Conservation (phyloP, 2,329 filamentous ascomycete species). For the Fusarium austroafricanum region DNA sequence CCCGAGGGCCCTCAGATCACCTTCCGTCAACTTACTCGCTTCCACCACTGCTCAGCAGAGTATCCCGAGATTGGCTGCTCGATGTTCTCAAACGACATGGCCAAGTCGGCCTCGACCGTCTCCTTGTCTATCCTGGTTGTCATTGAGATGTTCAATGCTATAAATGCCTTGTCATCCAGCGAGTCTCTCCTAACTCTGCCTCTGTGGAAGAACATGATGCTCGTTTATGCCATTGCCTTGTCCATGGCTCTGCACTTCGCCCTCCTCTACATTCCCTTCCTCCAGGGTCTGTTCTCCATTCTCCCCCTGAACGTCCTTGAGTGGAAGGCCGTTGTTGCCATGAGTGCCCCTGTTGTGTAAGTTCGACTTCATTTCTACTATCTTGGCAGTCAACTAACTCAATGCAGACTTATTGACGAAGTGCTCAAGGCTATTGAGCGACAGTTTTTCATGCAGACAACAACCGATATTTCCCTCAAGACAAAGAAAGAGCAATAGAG, state of each 20-base stretch:
- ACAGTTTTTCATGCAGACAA: slow-evolving; percentile 69
- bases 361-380: slow-evolving; percentile 51
- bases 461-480: slow-evolving; percentile 52
- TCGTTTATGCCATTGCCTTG: slow-evolving; percentile 91
- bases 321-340: slow-evolving; percentile 90
- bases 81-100: slow-evolving; percentile 89
- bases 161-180: slow-evolving; percentile 96
- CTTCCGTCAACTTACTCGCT: slow-evolving; percentile 89
- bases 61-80: slow-evolving; percentile 92
- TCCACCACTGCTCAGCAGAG: slow-evolving; percentile 88
- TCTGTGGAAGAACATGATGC: slow-evolving; percentile 98
- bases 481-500: slow-evolving; percentile 67
- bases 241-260: slow-evolving; percentile 97
- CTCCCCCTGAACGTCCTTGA: slow-evolving; percentile 85
- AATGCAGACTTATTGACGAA: slow-evolving; percentile 80
- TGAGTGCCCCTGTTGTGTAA: slow-evolving; percentile 94
- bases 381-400: slow-evolving; percentile 40
- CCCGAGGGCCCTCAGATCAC: slow-evolving; percentile 87
- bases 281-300: slow-evolving; percentile 91
- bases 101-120: slow-evolving; percentile 91
- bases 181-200: slow-evolving; percentile 94
- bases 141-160: slow-evolving; percentile 99
- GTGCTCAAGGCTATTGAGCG: slow-evolving; percentile 82
- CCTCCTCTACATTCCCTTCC: slow-evolving; percentile 89
- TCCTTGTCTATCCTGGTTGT: slow-evolving; percentile 93